Conservation (phyloP, 2,329 filamentous ascomycete genomes). For the Microdochium paspali region DNA sequence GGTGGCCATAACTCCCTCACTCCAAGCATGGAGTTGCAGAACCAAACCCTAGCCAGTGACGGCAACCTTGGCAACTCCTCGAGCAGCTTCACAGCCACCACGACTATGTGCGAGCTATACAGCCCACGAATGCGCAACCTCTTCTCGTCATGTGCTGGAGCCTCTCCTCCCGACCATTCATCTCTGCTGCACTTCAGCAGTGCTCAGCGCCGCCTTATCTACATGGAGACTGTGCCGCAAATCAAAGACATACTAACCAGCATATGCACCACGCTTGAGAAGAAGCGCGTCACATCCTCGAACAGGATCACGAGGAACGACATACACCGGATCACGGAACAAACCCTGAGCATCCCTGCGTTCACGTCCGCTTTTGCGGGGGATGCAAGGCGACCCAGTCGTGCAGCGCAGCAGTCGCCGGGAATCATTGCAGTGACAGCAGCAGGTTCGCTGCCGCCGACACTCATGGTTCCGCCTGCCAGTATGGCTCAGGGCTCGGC, state of each 20-base stretch:
- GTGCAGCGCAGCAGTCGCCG: too few species aligned
- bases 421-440: background rate
- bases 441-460: background rate
- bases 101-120: conserved; percentile 26
- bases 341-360: background rate
- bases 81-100: background rate
- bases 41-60: conserved; percentile 6
- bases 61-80: background rate
- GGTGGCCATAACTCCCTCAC: conserved; percentile 13
- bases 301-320: background rate
- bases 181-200: conserved; percentile 14
- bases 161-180: conserved; percentile 9
- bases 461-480: background rate
- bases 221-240: conserved; percentile 19
- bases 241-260: conserved; percentile 16
- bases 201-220: conserved; percentile 18
- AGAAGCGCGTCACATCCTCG: conserved; percentile 7
- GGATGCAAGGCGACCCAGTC: too few species aligned
- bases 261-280: conserved; percentile 12
- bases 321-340: background rate
- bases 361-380: too few species aligned
- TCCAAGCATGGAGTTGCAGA: conserved; percentile 18
- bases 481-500: background rate
- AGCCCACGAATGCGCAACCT: conserved; percentile 24
- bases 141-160: conserved; percentile 18